These are phyloP conservation scores for Eremomyces bilateralis DNA, from an alignment of 495 filamentous ascomycete genomes.

Conservation along the genomic window DNA sequence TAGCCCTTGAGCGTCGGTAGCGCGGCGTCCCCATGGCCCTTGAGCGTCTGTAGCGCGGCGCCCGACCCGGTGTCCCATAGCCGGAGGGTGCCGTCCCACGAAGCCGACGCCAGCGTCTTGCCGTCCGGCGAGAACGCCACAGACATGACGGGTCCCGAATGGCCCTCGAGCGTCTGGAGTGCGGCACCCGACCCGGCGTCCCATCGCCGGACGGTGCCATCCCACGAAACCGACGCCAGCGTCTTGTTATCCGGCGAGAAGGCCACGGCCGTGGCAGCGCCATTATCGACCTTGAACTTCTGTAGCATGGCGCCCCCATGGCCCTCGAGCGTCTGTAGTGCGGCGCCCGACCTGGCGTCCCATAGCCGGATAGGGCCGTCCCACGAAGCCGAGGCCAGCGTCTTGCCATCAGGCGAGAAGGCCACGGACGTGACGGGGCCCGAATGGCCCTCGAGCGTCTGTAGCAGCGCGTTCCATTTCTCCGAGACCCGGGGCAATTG, in stretches of 20 bases:
- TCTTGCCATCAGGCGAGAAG: conserved; percentile 4
- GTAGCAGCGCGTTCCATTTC: too few relatives aligned
- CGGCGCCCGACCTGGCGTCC: conserved; percentile 13
- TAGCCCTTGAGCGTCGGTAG: too few relatives aligned
- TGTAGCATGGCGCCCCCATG: conserved; percentile 1
- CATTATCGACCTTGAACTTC: conserved; percentile 1
- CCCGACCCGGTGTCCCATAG: too few relatives aligned
- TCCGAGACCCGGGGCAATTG: too few relatives aligned
- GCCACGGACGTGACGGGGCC: conserved; percentile 1
- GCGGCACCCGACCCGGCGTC: conserved; percentile 3
- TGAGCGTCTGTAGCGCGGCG: conserved; percentile 6
- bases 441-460: conserved; percentile 2
- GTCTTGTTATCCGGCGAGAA: not conserved
- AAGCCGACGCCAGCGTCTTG: conserved; percentile 4
- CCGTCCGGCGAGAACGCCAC: conserved; percentile 15
- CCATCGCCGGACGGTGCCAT: conserved; percentile 15
- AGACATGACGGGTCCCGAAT: conserved; percentile 3
- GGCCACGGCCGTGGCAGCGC: not conserved
- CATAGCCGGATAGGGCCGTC: conserved; percentile 11
- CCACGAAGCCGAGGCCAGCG: too few relatives aligned
- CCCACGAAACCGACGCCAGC: not conserved
- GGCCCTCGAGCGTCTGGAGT: not conserved
- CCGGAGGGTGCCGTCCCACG: not conserved
- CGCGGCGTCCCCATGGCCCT: conserved; percentile 7
- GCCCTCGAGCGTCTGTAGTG: not conserved